Base-by-base conservation (phyloP, 2,329 filamentous ascomycete species). In the Aspergillus pseudoterreus region DNA sequence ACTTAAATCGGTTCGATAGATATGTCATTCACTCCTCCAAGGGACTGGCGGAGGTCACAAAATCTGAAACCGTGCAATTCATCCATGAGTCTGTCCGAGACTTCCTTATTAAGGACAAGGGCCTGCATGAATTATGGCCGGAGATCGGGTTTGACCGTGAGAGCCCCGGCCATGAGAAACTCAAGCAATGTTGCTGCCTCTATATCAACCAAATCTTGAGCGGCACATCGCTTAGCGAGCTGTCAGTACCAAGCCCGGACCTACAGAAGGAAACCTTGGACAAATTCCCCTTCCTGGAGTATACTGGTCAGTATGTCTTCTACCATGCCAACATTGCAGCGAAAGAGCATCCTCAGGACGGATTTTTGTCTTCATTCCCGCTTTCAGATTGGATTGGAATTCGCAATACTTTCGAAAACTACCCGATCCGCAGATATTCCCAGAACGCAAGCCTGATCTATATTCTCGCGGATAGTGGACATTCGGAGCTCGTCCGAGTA, bases 111-210 rank as follows among this genome's bases (percentile, higher is more conserved):
- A 65, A 66, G 43, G 62, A 66, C 14, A 59, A 59, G 3, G 64
- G 62, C 4, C 47, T 72, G 3, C 15, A 47, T 17, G 56, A 63
- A 21, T 19, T 75, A 10, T 69, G 62, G 64, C 62, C 71, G 4
- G 65, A 71, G 1, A 51, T 57, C 46, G 53, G 45, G n/a, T n/a
- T 33, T 4, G 15, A 57, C 22, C 50, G 72, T 17, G 49, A 65
- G 24, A 61, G 65, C 0, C 47, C 56, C 35, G 69, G 75, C 44
- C 70, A 82, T 38, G 71, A 80, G 1, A 59, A 48, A 15, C 60
- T 81, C 5, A 80, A 74, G 54, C 44, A 69, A n/a, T 57, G 53
- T 21, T 63, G 59, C 43, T 17, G 35, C 22, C 8, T 22, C 2
- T 60, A 58, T 17, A 47, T 49, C 19, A 50, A 30, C 4, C 45